A percentile compares a stretch with the other conserved stretches of the same genome.
phyloP scores from a whole-genome alignment of 257 asterid species.

The Oldenlandia corymbosa region DNA sequence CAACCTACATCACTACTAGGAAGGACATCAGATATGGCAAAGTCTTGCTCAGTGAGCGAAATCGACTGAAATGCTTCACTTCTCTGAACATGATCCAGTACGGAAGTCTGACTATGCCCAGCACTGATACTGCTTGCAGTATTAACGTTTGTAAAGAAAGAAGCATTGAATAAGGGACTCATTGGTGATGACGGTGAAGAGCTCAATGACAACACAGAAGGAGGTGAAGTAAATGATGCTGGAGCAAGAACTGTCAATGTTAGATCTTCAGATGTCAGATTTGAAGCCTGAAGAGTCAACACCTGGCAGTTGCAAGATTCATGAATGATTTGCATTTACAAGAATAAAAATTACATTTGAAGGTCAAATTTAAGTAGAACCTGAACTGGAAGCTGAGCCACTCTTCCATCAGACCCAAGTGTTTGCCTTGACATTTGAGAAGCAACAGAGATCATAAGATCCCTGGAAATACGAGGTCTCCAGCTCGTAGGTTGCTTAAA shows the following conservation, averaged over 20 bases:
- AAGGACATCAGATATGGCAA: conserved; percentile 48
- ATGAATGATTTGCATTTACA: conserved; percentile 17
- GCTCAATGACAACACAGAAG: conserved; percentile 78
- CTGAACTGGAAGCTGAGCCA: conserved; percentile 81
- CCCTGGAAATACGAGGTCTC: conserved; percentile 86
- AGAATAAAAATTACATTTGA: conserved; percentile 9
- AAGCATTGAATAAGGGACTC: conserved; percentile 41
- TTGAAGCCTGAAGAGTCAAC: conserved; percentile 93
- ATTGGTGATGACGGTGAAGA: conserved; percentile 55
- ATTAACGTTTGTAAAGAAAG: conserved; percentile 34
- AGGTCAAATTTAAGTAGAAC: conserved; percentile 36
- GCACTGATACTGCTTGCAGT: conserved; percentile 35
- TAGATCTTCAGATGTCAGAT: conserved; percentile 79
- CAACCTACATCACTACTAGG: conserved; percentile 74
- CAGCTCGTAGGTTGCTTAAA: conserved; percentile 88
- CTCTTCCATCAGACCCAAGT: conserved; percentile 57
- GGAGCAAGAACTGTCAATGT: conserved; percentile 95
- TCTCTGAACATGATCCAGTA: conserved; percentile 33
- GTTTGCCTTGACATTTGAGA: conserved; percentile 84
- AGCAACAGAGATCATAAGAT: conserved; percentile 91
- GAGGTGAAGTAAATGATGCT: conserved; percentile 87
- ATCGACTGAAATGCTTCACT: conserved; percentile 32
- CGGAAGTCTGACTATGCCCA: conserved; percentile 28
- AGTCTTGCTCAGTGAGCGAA: conserved; percentile 32
- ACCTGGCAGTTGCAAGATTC: conserved; percentile 55